phyloP scores from a whole-genome alignment of 208 protist genomes.

The Angomonas deanei region DNA sequence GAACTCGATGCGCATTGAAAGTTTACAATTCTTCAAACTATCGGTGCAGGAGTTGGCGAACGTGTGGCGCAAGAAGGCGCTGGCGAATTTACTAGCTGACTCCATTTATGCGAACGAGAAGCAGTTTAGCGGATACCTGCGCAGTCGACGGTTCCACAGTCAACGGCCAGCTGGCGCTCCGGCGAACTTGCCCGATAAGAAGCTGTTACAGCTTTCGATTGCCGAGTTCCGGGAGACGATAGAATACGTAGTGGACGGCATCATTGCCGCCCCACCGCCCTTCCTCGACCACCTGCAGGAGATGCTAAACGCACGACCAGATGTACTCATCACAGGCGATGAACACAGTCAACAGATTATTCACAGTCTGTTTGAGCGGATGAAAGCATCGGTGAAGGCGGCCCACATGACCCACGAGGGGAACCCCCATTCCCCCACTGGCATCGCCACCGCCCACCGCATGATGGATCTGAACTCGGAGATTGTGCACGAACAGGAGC shows the following conservation, averaged over 20 bases:
- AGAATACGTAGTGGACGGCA: slow-evolving; percentile 38
- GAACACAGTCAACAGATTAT: slow-evolving; percentile 23
- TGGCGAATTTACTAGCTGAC: slow-evolving; percentile 62
- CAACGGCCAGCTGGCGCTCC: slow-evolving; percentile 3
- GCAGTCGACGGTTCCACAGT: slow-evolving; percentile 48
- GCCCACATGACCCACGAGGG: not conserved
- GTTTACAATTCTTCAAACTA: slow-evolving; percentile 87
- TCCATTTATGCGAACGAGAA: slow-evolving; percentile 40
- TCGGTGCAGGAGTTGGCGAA: slow-evolving; percentile 87
- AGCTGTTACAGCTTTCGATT: slow-evolving; percentile 44
- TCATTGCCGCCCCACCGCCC: slow-evolving; percentile 25
- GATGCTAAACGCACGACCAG: slow-evolving; percentile 22
- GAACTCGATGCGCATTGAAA: slow-evolving; percentile 84
- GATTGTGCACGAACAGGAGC: slow-evolving; percentile 85
- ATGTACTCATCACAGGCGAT: slow-evolving; percentile 38
- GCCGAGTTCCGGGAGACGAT: slow-evolving; percentile 74
- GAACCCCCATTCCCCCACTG: not conserved
- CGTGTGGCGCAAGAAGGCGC: slow-evolving; percentile 85
- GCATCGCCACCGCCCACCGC: slow-evolving; percentile 21
- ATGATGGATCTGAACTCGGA: slow-evolving; percentile 72
- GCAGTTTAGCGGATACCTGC: slow-evolving; percentile 35
- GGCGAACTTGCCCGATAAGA: slow-evolving; percentile 13
- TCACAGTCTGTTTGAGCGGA: slow-evolving; percentile 28
- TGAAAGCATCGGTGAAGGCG: slow-evolving; percentile 14
- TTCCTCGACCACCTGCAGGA: slow-evolving; percentile 59